phyloP scores from a whole-genome alignment of 2,329 filamentous ascomycete genomes.

The Fusarium protoensiforme region DNA sequence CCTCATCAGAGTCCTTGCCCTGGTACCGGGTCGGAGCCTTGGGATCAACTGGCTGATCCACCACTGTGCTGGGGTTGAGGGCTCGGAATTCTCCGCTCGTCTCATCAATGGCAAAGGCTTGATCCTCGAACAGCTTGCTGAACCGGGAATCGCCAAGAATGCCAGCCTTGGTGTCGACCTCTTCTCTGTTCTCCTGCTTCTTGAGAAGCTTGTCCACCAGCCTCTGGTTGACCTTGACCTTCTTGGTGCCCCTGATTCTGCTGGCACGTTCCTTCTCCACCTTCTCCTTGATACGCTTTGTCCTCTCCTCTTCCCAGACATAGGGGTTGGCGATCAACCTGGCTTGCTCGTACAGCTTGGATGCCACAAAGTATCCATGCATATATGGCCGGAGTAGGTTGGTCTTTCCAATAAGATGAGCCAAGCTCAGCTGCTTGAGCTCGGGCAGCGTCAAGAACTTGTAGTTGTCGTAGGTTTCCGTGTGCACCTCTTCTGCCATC shows the following conservation, averaged over 20 bases:
- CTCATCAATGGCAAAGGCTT: conserved; percentile 94
- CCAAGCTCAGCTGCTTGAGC: conserved; percentile 84
- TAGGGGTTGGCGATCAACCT: conserved; percentile 93
- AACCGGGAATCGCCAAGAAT: conserved; percentile 89
- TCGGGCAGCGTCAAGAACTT: conserved; percentile 95
- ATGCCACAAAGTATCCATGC: conserved; percentile 98
- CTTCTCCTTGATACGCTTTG: conserved; percentile 92
- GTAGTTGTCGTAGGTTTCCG: conserved; percentile 97
- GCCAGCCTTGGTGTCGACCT: conserved; percentile 69
- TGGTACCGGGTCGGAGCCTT: conserved; percentile 53
- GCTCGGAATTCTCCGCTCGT: conserved; percentile 85
- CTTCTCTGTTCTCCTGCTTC: conserved; percentile 69
- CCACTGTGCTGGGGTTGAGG: conserved; percentile 87
- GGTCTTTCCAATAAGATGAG: conserved; percentile 90
- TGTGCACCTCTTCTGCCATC: conserved; percentile 86
- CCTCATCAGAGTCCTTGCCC: conserved; percentile 56
- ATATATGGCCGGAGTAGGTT: conserved; percentile 94
- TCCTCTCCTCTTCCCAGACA: conserved; percentile 90
- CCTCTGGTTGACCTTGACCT: conserved; percentile 95
- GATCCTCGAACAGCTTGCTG: conserved; percentile 87
- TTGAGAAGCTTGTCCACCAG: conserved; percentile 79
- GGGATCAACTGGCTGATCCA: conserved; percentile 48
- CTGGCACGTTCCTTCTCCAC: conserved; percentile 97
- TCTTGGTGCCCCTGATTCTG: conserved; percentile 93
- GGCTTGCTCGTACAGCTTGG: conserved; percentile 95